Conservation (phyloP, 306 rosid genomes). For the Mimosa bimucronata region DNA sequence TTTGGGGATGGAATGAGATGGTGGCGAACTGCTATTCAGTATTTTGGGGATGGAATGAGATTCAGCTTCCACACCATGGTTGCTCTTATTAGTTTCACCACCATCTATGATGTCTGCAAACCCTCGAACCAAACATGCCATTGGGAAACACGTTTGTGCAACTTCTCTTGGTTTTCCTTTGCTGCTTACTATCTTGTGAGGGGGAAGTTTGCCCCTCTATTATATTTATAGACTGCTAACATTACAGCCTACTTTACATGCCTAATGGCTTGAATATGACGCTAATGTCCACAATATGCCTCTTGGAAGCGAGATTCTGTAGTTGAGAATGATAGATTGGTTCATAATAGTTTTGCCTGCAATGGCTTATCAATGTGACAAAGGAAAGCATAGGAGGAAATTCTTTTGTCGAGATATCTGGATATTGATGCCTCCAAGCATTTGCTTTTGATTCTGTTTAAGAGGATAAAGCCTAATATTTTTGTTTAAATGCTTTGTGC, state of each 20-base stretch:
- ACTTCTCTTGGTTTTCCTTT: slow-evolving; percentile 3
- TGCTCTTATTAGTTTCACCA: not conserved
- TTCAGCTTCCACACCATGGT: not conserved
- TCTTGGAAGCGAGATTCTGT: not conserved
- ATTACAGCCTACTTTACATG: not conserved
- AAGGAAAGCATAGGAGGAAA: not conserved
- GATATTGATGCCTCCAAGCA: not conserved
- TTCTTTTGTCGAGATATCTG: not conserved
- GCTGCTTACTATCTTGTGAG: not conserved
- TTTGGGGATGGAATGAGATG: not conserved
- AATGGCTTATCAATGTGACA: not conserved
- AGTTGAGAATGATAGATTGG: not conserved
- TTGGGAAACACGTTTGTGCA: not conserved
- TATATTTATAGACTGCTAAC: not conserved
- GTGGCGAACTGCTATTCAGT: not conserved
- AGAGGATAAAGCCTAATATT: not conserved
- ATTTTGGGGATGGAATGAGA: not conserved
- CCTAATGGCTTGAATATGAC: not conserved
- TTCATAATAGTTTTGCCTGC: not conserved
- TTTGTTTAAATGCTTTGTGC: not conserved
- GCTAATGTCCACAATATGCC: slow-evolving; percentile 3
- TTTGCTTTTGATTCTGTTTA: not conserved
- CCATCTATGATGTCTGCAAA: slow-evolving; percentile 18
- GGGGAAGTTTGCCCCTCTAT: slow-evolving; percentile 1
- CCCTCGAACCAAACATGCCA: slow-evolving; percentile 41